These are phyloP conservation scores for sorghum (Sorghum bicolor) DNA, from an alignment of 176 grass and related monocot species.

Conservation along the genomic window DNA sequence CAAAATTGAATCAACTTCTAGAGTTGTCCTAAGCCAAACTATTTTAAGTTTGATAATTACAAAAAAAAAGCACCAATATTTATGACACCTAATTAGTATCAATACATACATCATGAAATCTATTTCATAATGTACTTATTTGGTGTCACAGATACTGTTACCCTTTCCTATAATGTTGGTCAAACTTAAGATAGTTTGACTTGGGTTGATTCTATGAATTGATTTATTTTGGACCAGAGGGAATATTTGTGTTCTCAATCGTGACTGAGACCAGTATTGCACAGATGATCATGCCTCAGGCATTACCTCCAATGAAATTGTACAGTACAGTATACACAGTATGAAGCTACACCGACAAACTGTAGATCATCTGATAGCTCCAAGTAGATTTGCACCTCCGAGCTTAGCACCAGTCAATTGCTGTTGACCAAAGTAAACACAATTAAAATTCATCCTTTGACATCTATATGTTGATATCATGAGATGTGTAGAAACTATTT, in stretches of 20 bases:
- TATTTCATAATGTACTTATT: neutral
- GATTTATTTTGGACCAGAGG: neutral
- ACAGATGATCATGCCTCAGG: neutral
- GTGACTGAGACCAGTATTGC: neutral
- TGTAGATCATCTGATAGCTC: conserved; percentile 61
- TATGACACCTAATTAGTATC: neutral
- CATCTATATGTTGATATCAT: neutral
- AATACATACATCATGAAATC: neutral
- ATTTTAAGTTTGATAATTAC: neutral
- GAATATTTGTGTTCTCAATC: neutral
- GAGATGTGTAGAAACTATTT: neutral
- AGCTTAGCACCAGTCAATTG: conserved; percentile 82
- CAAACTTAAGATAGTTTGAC: neutral
- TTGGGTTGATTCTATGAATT: neutral
- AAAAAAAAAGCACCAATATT: neutral
- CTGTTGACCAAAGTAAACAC: conserved; percentile 42
- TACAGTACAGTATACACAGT: conserved; percentile 9
- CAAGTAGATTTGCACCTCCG: conserved; percentile 89
- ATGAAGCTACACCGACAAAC: neutral
- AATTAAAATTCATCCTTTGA: neutral
- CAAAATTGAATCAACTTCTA: neutral
- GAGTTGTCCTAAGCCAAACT: neutral
- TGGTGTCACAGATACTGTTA: neutral
- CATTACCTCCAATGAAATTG: neutral
- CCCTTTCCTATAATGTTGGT: neutral